Conservation (phyloP, 1,284 basidiomycete species). For the Malassezia equina region DNA sequence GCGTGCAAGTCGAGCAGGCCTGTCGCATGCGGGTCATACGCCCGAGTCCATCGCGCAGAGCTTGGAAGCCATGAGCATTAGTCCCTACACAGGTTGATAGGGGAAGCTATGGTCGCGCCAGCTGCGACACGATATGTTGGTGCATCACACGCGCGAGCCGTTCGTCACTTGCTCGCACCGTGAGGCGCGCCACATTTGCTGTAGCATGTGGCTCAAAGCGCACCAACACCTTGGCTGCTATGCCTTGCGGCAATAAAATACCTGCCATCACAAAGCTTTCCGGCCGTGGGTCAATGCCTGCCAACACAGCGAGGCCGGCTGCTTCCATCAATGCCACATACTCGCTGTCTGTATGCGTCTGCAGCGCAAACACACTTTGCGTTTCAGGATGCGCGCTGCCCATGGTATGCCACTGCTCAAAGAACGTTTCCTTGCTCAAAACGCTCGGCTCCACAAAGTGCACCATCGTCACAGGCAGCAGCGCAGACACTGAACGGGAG, state of each 20-base stretch:
- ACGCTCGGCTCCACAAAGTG: slow-evolving; percentile 53
- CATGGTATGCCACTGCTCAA: slow-evolving; percentile 95
- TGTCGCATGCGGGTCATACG: slow-evolving; percentile 18
- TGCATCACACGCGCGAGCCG: slow-evolving; percentile 62
- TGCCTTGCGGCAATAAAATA: slow-evolving; percentile 70
- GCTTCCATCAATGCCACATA: slow-evolving; percentile 66
- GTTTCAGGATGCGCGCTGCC: slow-evolving; percentile 71
- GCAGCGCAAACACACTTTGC: slow-evolving; percentile 73
- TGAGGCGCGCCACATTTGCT: slow-evolving; percentile 86
- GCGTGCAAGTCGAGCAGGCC: background rate
- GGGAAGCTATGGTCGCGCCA: background rate
- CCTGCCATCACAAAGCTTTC: slow-evolving; percentile 79
- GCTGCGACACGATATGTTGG: background rate
- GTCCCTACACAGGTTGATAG: slow-evolving; percentile 24
- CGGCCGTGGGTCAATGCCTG: slow-evolving; percentile 56
- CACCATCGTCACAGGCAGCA: slow-evolving; percentile 2
- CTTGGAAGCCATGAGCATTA: slow-evolving; percentile 44
- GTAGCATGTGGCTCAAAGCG: slow-evolving; percentile 87
- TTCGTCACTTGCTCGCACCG: slow-evolving; percentile 88
- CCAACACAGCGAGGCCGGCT: slow-evolving; percentile 64
- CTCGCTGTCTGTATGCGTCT: slow-evolving; percentile 59
- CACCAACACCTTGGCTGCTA: slow-evolving; percentile 88
- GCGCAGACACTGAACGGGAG: background rate
- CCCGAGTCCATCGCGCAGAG: slow-evolving; percentile 33
- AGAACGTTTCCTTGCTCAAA: slow-evolving; percentile 73